phyloP scores from a whole-genome alignment of 805 yeast genomes.

The Millerozyma acaciae region DNA sequence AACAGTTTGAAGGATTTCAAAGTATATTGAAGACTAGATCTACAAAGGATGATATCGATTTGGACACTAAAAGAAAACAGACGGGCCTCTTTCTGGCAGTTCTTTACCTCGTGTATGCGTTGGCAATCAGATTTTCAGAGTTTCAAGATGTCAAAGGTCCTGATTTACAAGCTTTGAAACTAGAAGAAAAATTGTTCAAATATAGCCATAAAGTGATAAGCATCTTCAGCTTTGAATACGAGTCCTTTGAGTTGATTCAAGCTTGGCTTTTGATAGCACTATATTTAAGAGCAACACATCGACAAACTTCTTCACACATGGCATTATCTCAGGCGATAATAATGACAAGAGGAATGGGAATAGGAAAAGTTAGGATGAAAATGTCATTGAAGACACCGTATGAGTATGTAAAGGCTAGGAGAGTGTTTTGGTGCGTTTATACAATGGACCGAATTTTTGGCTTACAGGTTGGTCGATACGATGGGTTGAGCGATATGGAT shows the following conservation, averaged over 20 bases:
- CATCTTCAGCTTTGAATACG: conserved; percentile 39
- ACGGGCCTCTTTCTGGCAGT: conserved; percentile 52
- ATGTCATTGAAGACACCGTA: conserved; percentile 26
- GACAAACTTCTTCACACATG: conserved; percentile 33
- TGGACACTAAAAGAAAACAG: conserved; percentile 23
- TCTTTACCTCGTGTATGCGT: conserved; percentile 45
- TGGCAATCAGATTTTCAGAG: conserved; percentile 50
- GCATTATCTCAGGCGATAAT: conserved; percentile 33
- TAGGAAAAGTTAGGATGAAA: conserved; percentile 19
- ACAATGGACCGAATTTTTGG: conserved; percentile 52
- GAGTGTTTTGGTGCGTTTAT: conserved; percentile 55
- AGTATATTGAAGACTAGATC: conserved; percentile 3
- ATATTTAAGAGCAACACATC: conserved; percentile 34
- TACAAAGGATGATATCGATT: conserved; percentile 16
- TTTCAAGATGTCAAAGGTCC: conserved; percentile 29
- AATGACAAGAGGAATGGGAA: conserved; percentile 38
- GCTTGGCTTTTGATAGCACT: conserved; percentile 36
- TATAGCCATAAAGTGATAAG: conserved; percentile 29
- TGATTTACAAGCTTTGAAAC: conserved; percentile 17
- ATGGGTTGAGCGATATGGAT: conserved; percentile 33
- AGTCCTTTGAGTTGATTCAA: conserved; percentile 40
- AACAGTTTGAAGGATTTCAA: conserved; percentile 36
- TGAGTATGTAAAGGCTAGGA: conserved; percentile 44
- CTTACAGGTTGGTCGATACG: conserved; percentile 48
- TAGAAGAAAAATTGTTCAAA: conserved; percentile 34